phyloP scores from a whole-genome alignment of 2,329 filamentous ascomycete genomes.

The Biscogniauxia marginata region DNA sequence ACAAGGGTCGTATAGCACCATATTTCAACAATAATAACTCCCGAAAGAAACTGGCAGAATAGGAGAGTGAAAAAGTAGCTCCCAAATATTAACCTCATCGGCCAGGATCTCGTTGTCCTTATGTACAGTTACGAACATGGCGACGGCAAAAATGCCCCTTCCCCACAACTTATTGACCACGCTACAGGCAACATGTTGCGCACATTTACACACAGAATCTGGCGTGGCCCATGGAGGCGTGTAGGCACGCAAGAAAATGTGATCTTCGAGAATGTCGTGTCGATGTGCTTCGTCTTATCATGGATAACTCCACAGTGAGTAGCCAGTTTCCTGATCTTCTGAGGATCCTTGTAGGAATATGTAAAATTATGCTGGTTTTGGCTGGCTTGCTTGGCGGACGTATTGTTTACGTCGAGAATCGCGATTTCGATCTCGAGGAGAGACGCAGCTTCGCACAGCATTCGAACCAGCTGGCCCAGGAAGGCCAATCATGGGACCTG shows the following conservation, averaged over 20 bases:
- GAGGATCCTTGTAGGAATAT: slow-evolving; percentile 83
- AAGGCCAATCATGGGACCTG: slow-evolving; percentile 52
- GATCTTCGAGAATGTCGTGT: slow-evolving; percentile 94
- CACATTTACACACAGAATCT: slow-evolving; percentile 57
- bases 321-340: slow-evolving; percentile 78
- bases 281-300: slow-evolving; percentile 93
- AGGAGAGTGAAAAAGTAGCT: no score
- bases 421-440: slow-evolving; percentile 74
- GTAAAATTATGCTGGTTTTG: slow-evolving; percentile 71
- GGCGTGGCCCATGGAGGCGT: slow-evolving; percentile 75
- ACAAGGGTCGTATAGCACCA: no score
- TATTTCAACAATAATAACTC: no score
- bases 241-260: slow-evolving; percentile 90
- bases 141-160: slow-evolving; percentile 91
- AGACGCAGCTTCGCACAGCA: slow-evolving; percentile 85
- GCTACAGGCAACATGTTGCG: slow-evolving; percentile 73
- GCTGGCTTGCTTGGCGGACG: slow-evolving; percentile 84
- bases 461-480: slow-evolving; percentile 78
- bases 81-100: no score
- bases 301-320: slow-evolving; percentile 76
- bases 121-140: slow-evolving; percentile 92
- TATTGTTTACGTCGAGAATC: slow-evolving; percentile 72
- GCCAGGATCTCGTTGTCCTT: slow-evolving; percentile 70
- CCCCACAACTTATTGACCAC: slow-evolving; percentile 81
- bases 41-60: no score